These are phyloP conservation scores for Tremella fuciformis DNA, from an alignment of 768 basidiomycete genomes.

Conservation along the genomic window DNA sequence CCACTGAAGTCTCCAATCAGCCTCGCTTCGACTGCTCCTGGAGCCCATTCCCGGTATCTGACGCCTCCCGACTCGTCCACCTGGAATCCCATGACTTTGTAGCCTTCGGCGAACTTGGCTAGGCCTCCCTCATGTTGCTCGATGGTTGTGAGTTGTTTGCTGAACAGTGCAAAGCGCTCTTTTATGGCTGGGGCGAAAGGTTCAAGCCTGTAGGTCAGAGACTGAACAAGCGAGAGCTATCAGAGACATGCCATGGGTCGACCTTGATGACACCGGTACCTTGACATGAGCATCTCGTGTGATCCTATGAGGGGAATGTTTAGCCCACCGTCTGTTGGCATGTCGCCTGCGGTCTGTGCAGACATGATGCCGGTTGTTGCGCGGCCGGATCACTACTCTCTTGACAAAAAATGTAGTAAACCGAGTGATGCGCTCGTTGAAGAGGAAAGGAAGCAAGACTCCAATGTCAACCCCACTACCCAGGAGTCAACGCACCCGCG, in stretches of 20 bases:
- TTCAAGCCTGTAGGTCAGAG: slow-evolving; percentile 45
- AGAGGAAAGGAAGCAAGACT: no score
- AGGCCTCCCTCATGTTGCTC: slow-evolving; percentile 77
- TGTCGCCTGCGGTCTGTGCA: no score
- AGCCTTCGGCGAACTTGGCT: slow-evolving; percentile 74
- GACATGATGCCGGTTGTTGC: no score
- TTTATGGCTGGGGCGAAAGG: slow-evolving; percentile 50
- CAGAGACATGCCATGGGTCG: slow-evolving; percentile 50
- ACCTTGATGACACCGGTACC: slow-evolving; percentile 47
- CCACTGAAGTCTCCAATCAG: slow-evolving; percentile 96
- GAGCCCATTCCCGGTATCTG: slow-evolving; percentile 93
- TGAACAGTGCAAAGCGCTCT: slow-evolving; percentile 47
- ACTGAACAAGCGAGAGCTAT: not conserved
- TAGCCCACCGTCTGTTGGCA: slow-evolving; percentile 1
- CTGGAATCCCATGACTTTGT: slow-evolving; percentile 71
- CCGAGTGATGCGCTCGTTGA: no score
- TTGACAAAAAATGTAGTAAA: no score
- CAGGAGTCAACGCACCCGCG: no score
- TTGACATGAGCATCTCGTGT: not conserved
- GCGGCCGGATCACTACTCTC: no score
- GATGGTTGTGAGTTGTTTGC: slow-evolving; percentile 56
- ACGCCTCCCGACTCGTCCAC: slow-evolving; percentile 66
- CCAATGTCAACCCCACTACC: no score
- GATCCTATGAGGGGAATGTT: no score
- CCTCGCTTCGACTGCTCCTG: slow-evolving; percentile 74